Conservation (phyloP, 306 rosid species). For the Dryas alaskensis region DNA sequence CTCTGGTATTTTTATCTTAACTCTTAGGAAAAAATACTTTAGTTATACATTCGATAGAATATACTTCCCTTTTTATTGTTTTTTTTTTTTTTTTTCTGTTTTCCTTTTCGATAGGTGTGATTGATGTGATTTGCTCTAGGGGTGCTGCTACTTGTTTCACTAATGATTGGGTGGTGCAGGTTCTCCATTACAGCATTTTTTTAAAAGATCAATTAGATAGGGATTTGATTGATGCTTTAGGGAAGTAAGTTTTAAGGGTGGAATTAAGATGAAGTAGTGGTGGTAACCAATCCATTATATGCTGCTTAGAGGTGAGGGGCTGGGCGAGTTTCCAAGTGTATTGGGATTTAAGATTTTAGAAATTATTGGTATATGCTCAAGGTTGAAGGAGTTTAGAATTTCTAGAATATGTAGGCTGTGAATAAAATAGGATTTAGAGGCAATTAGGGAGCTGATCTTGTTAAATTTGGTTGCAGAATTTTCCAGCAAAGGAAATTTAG, state of each 20-base stretch:
- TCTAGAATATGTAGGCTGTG: neutral
- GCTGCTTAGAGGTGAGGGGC: no score
- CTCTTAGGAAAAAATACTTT: neutral
- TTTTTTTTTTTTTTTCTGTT: no score
- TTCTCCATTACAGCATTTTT: neutral
- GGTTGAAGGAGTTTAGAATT: neutral
- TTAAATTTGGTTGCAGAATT: neutral
- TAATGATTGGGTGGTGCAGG: neutral
- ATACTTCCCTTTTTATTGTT: neutral
- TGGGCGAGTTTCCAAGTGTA: no score
- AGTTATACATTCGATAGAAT: neutral
- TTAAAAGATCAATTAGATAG: neutral
- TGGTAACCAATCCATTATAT: no score
- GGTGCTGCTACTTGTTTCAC: neutral
- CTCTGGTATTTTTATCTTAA: neutral
- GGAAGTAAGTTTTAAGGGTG: neutral
- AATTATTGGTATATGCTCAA: no score
- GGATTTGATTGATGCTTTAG: neutral
- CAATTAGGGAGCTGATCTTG: neutral
- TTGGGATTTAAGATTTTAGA: no score
- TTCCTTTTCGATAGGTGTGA: neutral
- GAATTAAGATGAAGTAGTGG: no score
- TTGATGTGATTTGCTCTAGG: neutral
- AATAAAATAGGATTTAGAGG: neutral
- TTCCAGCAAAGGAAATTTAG: neutral